Evolutionary conservation across 345 rosid genomes (phyloP).

Genomic region (Brassica juncea): DNA sequence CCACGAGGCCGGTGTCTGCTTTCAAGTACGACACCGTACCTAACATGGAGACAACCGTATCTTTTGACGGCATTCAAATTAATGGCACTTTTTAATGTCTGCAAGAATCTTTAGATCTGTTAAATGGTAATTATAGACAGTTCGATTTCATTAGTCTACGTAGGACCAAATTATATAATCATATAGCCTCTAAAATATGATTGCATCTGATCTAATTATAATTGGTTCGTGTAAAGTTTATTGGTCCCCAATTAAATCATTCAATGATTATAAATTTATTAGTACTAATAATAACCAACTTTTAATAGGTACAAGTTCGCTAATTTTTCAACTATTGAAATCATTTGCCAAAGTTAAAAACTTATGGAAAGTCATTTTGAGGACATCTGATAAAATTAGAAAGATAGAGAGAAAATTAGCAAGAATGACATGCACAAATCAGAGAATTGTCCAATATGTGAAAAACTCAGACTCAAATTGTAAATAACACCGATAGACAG

Average conservation of each 20-base stretch:
- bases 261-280: constrained; percentile 25
- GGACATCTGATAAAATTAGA: too few relatives aligned
- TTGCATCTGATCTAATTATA: constrained; percentile 18
- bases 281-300: constrained; percentile 22
- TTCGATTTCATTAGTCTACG: background rate
- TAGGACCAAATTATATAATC: background rate
- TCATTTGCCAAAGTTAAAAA: background rate
- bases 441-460: background rate
- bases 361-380: background rate
- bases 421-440: too few relatives aligned
- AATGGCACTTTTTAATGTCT: constrained; percentile 29
- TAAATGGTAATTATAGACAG: background rate
- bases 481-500: background rate
- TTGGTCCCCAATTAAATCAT: constrained; percentile 16
- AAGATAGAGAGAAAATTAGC: background rate
- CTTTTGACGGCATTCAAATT: constrained; percentile 31
- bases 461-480: background rate
- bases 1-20: constrained; percentile 37
- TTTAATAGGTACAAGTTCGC: constrained; percentile 18
- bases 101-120: constrained; percentile 24
- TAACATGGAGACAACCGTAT: constrained; percentile 44
- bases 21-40: constrained; percentile 43
- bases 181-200: background rate
- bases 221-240: constrained; percentile 12
- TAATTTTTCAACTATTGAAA: constrained; percentile 1